Base-by-base conservation (phyloP, 345 rosid genomes). In the Euphorbia peplus region DNA sequence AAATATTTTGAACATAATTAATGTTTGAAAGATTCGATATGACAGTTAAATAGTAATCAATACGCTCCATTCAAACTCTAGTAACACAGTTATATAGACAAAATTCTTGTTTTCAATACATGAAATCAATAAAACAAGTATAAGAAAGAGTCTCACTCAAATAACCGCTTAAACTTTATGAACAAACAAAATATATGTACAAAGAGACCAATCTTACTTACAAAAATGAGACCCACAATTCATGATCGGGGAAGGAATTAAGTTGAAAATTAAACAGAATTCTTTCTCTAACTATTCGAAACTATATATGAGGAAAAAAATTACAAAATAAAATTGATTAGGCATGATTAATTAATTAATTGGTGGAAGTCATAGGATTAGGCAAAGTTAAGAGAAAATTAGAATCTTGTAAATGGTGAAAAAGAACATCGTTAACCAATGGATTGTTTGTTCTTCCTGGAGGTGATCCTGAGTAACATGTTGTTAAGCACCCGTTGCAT, bases 371-470 rank as follows among this genome's bases (percentile, higher is more conserved):
- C 75, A 75, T 22, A 42, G 79, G 74, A 71, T 82, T 64, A 41
- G 58, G 69, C 80, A 61, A 84, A 74, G 60, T 80, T 71, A 54
- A 79, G 79, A 35, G 86, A 77, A 32, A 83, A 80, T n/a, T 86
- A 81, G 68, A 85, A 74, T 70, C 85, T 71, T 24, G 90, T 37
- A 63, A 89, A 81, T 54, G 84, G 87, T 3, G 91, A 85, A 39
- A 84, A 82, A 69, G 84, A 4, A 82, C 81, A 60, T 92, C 92
- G 30, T 87, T 86, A 44, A 90, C 76, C 63, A 92, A 74, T 28
- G 98, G 96, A 70, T 92, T 92, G 1, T 75, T 77, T 0, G 87
- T 87, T 79, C 96, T 81, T n/a, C 81, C 70, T n/a, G 91, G 95
- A 21, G 96, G 98, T 47, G 98, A 88, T 18, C 91, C 96, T 25